A percentile compares a stretch with the other conserved stretches of the same genome.
Evolutionary conservation across 371 early-diverging fungal genomes (phyloP).

Genomic region (Conidiobolus incongruus): DNA sequence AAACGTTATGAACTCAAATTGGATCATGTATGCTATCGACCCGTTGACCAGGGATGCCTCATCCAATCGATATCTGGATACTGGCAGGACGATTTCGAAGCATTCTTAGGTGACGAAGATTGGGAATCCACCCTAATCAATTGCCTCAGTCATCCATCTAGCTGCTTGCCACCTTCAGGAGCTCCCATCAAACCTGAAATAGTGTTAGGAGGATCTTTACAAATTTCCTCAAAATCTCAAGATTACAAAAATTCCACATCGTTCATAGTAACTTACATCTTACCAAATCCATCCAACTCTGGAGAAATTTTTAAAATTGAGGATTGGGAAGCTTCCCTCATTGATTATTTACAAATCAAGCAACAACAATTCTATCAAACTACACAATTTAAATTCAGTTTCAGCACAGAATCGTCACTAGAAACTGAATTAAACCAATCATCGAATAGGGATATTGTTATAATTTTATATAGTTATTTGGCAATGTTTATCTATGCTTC

Average conservation of each 20-base stretch:
- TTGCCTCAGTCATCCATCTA: constrained; percentile 26
- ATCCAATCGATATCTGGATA: constrained; percentile 51
- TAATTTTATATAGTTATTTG: constrained; percentile 35
- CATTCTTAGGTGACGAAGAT: constrained; percentile 17
- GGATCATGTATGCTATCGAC: constrained; percentile 42
- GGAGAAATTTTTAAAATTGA: constrained; percentile 15
- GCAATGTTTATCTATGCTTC: constrained; percentile 57
- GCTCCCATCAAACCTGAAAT: constrained; percentile 46
- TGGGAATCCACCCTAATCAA: constrained; percentile 19
- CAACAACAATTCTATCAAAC: constrained; percentile 6
- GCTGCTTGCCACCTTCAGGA: constrained; percentile 34
- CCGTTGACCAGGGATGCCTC: constrained; percentile 36
- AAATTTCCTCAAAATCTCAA: no score
- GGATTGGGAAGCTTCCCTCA: constrained; percentile 33
- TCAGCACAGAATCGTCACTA: constrained; percentile 18
- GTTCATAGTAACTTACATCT: constrained; percentile 36
- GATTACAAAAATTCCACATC: constrained; percentile 22
- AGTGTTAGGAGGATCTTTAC: constrained; percentile 40
- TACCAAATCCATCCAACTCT: constrained; percentile 28
- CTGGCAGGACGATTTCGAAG: constrained; percentile 28
- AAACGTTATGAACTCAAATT: constrained; percentile 15
- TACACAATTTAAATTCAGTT: not conserved
- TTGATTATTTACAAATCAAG: constrained; percentile 15
- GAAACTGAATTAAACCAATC: constrained; percentile 43
- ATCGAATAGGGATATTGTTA: constrained; percentile 33